Evolutionary conservation across 805 yeast species (phyloP), one percentile per base, ranked within the genome.

Genomic region (Candida loeiensis): DNA sequence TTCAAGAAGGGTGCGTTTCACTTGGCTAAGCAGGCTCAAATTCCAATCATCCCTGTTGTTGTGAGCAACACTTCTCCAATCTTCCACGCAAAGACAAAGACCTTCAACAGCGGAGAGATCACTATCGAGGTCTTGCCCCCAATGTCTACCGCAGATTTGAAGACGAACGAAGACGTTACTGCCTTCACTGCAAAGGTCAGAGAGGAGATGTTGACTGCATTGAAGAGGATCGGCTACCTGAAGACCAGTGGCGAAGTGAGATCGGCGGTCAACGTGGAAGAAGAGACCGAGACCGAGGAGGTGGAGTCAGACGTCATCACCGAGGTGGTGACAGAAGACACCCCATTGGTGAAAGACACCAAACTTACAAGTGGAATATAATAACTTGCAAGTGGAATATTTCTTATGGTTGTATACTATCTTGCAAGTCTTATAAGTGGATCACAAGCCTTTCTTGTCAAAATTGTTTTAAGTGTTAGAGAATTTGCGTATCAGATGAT

Each of bases 1-100:
- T 88, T 93, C 68, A 93, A 93, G 64, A 93, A 93, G 59, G 99
- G 99, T 40, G 97, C 98, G 0, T 93, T 93, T 80, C 97, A 93
- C 63, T 74, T 93, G 56, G 99, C 99, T 6, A 84, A 85, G 47
- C 95, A 89, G 63, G 95, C 95, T 4, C 79, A 79, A 30, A 80
- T 91, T 26, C 98, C 98, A 14, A 71, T 93, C 37, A 78, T 93
- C 17, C 99, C 99, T 6, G 70, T 85, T 37, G 95, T 87, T 11
- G 89, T 87, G 7, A 78, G 91, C 22, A 93, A 93, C 67, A 86
- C 95, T 39, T 80, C 95, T 3, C 74, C 79, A 21, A 60, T 93
- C 34, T 75, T 85, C 66, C 76, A 77, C 54, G 62, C 83, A 36
- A 75, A 74, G 47, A 63, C 71, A 31, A 75, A 75, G 44, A 72